Evolutionary conservation across 2,329 filamentous ascomycete genomes (phyloP).

Genomic region (Beauveria varroae): DNA sequence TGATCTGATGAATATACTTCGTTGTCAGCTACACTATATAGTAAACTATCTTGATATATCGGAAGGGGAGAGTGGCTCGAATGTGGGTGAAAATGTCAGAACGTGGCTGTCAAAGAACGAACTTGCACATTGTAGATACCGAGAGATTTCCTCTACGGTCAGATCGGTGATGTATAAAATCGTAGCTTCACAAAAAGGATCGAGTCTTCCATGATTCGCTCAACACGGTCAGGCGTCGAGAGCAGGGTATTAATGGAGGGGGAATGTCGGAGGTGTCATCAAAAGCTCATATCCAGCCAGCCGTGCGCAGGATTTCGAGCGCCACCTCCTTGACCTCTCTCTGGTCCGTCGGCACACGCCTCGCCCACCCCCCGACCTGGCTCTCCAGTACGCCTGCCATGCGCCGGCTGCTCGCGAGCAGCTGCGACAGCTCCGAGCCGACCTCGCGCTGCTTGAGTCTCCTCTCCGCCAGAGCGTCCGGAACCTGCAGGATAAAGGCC

Average conservation of each 20-base stretch:
- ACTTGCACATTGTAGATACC: neutral
- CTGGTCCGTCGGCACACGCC: conserved; percentile 11
- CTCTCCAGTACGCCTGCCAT: conserved; percentile 12
- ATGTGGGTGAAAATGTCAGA: neutral
- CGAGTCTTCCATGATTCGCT: too few species aligned
- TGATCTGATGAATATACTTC: neutral
- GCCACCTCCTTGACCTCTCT: conserved; percentile 11
- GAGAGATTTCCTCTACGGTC: neutral
- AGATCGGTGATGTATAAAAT: neutral
- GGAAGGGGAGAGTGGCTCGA: neutral
- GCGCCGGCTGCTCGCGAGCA: conserved; percentile 4
- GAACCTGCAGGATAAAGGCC: conserved; percentile 11
- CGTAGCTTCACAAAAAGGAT: neutral
- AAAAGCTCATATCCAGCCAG: conserved; percentile 10
- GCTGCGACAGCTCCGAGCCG: conserved; percentile 10
- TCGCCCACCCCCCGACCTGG: conserved; percentile 11
- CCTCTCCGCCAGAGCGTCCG: conserved; percentile 7
- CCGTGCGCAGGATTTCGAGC: conserved; percentile 8
- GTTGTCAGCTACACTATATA: neutral
- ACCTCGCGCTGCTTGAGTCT: conserved; percentile 10
- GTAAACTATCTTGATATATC: neutral
- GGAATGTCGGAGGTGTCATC: neutral
- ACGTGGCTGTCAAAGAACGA: neutral
- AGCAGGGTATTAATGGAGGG: neutral
- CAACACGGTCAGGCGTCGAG: too few species aligned